phyloP scores from a whole-genome alignment of 2,329 filamentous ascomycete species.

The Grosmannia huntii region DNA sequence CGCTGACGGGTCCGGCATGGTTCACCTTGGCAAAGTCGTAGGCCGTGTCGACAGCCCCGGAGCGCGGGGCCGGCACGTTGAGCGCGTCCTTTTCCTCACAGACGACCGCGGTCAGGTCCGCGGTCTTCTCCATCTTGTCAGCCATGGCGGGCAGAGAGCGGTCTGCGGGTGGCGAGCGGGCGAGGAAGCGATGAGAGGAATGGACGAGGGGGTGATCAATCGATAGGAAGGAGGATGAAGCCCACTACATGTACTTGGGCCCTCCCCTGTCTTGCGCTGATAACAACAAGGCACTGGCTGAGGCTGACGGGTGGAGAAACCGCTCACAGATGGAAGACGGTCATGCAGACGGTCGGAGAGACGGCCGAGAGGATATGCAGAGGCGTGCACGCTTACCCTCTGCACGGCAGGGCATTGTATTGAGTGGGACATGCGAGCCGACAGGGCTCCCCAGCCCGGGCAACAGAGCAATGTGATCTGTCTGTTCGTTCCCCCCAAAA shows the following conservation, averaged over 20 bases:
- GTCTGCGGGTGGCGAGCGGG: background rate
- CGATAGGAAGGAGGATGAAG: background rate
- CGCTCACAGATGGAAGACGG: background rate
- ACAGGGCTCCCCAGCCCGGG: no score
- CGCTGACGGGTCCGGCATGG: constrained; percentile 1
- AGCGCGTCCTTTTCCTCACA: background rate
- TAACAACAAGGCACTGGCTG: background rate
- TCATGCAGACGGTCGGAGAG: no score
- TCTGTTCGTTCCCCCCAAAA: no score
- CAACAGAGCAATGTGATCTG: no score
- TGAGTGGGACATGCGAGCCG: no score
- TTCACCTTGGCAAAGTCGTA: constrained; percentile 1
- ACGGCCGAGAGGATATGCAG: no score
- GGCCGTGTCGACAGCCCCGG: background rate
- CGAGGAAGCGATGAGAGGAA: no score
- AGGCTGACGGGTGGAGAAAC: background rate
- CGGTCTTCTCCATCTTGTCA: background rate
- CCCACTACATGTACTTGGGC: no score
- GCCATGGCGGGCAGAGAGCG: background rate
- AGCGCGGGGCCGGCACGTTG: background rate
- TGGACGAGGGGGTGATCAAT: background rate
- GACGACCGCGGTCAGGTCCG: background rate
- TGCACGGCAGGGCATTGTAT: no score
- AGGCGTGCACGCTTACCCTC: no score
- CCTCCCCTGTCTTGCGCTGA: no score